These are phyloP conservation scores for Tetrahymena borealis DNA, from an alignment of 73 alveolate species.

Conservation along the genomic window DNA sequence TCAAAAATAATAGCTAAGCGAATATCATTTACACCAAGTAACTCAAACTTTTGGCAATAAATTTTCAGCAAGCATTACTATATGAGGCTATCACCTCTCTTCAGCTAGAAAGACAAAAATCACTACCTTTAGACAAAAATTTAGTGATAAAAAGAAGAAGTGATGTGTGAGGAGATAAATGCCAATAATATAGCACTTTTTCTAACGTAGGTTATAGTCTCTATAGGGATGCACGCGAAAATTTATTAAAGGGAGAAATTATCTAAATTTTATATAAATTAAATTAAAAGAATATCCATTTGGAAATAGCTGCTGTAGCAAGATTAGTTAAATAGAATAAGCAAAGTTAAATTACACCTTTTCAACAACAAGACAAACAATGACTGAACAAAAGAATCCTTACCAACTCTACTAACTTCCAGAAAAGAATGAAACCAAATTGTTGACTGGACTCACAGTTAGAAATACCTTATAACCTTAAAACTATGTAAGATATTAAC, in stretches of 20 bases:
- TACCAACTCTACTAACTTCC: not conserved
- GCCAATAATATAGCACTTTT: too few species aligned
- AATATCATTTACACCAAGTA: not conserved
- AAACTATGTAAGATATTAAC: not conserved
- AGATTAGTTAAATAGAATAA: not conserved
- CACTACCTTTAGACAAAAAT: not conserved
- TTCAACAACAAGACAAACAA: not conserved
- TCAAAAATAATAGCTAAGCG: not conserved
- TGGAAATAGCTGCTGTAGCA: not conserved
- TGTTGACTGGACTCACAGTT: not conserved
- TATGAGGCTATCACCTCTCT: too few species aligned
- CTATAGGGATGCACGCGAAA: not conserved
- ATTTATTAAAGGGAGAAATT: not conserved
- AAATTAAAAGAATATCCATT: not conserved
- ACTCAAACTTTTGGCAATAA: not conserved
- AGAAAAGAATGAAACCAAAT: not conserved
- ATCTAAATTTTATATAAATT: not conserved
- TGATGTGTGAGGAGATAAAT: too few species aligned
- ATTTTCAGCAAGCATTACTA: not conserved
- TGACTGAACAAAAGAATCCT: not conserved
- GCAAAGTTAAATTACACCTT: not conserved
- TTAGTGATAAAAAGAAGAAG: not conserved
- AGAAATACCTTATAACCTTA: not conserved
- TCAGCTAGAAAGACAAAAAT: too few species aligned
- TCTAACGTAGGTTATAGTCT: not conserved